Conservation (phyloP, 805 yeast species). For the Teunomyces pallodes region DNA sequence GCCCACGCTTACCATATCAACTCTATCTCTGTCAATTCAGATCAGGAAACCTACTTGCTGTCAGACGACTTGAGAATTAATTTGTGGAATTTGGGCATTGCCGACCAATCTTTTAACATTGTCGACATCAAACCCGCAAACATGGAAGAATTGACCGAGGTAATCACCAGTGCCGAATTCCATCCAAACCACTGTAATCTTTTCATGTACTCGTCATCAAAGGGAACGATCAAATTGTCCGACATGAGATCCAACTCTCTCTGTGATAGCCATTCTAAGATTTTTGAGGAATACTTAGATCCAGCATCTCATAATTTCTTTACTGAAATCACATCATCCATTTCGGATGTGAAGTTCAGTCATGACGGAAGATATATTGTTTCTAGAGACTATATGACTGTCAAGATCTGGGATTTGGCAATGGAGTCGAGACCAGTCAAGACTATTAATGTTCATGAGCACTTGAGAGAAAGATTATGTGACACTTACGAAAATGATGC, state of each 20-base stretch:
- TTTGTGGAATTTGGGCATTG: slow-evolving; percentile 90
- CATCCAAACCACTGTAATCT: slow-evolving; percentile 90
- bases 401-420: slow-evolving; percentile 95
- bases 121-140: slow-evolving; percentile 97
- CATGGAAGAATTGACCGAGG: slow-evolving; percentile 99
- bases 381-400: slow-evolving; percentile 96
- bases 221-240: slow-evolving; percentile 91
- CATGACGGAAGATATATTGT: slow-evolving; percentile 92
- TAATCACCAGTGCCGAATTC: slow-evolving; percentile 93
- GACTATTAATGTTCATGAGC: slow-evolving; percentile 94
- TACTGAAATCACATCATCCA: slow-evolving; percentile 93
- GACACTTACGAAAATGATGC: slow-evolving; percentile 99
- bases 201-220: slow-evolving; percentile 92
- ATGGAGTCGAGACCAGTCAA: slow-evolving; percentile 95
- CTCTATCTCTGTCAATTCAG: slow-evolving; percentile 90
- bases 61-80: slow-evolving; percentile 95
- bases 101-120: slow-evolving; percentile 93
- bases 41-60: slow-evolving; percentile 90
- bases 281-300: slow-evolving; percentile 90
- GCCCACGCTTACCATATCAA: slow-evolving; percentile 98
- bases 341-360: slow-evolving; percentile 90
- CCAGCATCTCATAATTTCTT: slow-evolving; percentile 92
- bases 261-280: slow-evolving; percentile 84
- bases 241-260: slow-evolving; percentile 96
- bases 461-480: slow-evolving; percentile 86